Evolutionary conservation across 352 stramenopile genomes (phyloP).

Genomic region (Saprolegnia parasitica): DNA sequence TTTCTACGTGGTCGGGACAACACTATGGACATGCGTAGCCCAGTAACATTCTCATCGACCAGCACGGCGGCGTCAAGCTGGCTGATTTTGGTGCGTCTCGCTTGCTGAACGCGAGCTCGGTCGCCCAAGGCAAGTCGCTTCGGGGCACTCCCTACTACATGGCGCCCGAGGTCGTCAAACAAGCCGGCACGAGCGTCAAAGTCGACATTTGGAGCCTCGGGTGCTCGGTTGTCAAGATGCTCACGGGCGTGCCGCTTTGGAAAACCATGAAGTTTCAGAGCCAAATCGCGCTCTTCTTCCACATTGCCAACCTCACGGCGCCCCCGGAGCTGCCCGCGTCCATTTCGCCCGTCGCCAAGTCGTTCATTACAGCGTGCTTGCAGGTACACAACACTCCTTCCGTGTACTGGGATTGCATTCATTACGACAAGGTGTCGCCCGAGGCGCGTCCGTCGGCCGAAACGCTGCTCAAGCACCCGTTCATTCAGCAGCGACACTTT

Average conservation of each 20-base stretch:
- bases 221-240: slow-evolving; percentile 70
- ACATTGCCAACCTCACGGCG: slow-evolving; percentile 48
- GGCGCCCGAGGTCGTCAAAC: slow-evolving; percentile 85
- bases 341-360: slow-evolving; percentile 41
- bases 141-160: slow-evolving; percentile 84
- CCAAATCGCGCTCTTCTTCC: slow-evolving; percentile 60
- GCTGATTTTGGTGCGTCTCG: slow-evolving; percentile 91
- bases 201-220: slow-evolving; percentile 84
- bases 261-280: slow-evolving; percentile 76
- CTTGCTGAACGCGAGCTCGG: slow-evolving; percentile 48
- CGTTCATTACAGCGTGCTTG: slow-evolving; percentile 50
- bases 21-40: slow-evolving; percentile 44
- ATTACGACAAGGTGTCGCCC: slow-evolving; percentile 33
- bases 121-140: slow-evolving; percentile 52
- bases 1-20: too few relatives aligned
- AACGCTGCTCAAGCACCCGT: slow-evolving; percentile 87
- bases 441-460: slow-evolving; percentile 68
- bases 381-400: slow-evolving; percentile 30
- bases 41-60: slow-evolving; percentile 93
- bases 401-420: neutral
- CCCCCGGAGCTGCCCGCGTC: slow-evolving; percentile 39
- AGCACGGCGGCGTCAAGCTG: slow-evolving; percentile 91
- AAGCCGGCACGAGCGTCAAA: slow-evolving; percentile 61
- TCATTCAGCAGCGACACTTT: slow-evolving; percentile 44
- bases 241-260: slow-evolving; percentile 62